Percentiles rank a stretch among this genome's conserved stretches.
phyloP scores from a whole-genome alignment of 176 grass and related monocot genomes.

The Aechmea fasciata region DNA sequence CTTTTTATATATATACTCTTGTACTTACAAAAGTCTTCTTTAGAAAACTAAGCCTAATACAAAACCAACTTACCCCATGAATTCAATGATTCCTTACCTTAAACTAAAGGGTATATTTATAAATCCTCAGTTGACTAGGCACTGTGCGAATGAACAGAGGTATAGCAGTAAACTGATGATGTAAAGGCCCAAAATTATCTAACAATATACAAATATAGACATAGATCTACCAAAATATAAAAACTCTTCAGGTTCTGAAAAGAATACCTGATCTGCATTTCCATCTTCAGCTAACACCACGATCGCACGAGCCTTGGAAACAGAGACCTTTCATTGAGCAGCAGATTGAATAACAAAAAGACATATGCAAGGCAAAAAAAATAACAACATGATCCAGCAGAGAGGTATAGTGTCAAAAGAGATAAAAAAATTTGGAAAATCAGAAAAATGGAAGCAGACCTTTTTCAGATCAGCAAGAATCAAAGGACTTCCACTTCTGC shows the following conservation, averaged over 20 bases:
- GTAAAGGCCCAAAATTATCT: too few species aligned
- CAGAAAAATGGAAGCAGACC: slow-evolving; percentile 15
- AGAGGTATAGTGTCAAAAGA: not conserved
- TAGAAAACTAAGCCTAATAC: too few species aligned
- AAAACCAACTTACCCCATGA: too few species aligned
- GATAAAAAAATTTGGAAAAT: not conserved
- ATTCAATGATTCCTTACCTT: too few species aligned
- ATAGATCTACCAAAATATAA: too few species aligned
- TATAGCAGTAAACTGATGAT: too few species aligned
- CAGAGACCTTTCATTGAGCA: slow-evolving; percentile 51
- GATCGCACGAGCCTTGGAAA: slow-evolving; percentile 69
- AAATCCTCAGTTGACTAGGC: too few species aligned
- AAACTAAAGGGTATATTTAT: too few species aligned
- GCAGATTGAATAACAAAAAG: slow-evolving; percentile 16
- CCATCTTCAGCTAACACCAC: slow-evolving; percentile 74
- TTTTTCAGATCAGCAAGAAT: slow-evolving; percentile 79
- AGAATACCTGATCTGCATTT: slow-evolving; percentile 63
- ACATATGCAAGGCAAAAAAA: not conserved
- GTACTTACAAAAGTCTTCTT: too few species aligned
- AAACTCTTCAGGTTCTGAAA: not conserved
- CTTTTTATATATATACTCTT: too few species aligned
- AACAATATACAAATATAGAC: too few species aligned
- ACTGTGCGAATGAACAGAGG: too few species aligned
- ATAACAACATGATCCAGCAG: not conserved
- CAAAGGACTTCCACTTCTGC: slow-evolving; percentile 70